A percentile compares a stretch with the other conserved stretches of the same genome.
phyloP scores from a whole-genome alignment of 768 basidiomycete species.

The Multifurca ochricompacta region DNA sequence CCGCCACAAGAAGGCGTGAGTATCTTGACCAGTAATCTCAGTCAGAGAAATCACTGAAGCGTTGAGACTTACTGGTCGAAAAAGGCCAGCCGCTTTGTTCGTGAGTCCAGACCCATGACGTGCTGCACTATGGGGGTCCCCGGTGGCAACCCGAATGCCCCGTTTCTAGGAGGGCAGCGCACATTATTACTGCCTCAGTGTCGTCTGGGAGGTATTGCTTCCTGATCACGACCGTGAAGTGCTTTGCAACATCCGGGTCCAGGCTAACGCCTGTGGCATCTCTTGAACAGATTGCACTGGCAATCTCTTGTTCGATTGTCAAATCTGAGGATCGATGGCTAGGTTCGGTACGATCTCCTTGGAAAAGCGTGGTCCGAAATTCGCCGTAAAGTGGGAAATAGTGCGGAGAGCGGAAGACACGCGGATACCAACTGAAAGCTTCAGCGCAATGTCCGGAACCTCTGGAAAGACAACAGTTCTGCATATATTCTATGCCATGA shows the following conservation, averaged over 20 bases:
- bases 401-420: slow-evolving; percentile 52
- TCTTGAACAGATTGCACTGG: slow-evolving; percentile 38
- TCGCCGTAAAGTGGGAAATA: slow-evolving; percentile 51
- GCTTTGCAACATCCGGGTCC: slow-evolving; percentile 42
- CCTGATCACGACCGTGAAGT: slow-evolving; percentile 44
- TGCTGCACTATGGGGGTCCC: slow-evolving; percentile 43
- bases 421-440: slow-evolving; percentile 47
- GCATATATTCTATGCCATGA: not conserved
- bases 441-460: slow-evolving; percentile 39
- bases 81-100: slow-evolving; percentile 39
- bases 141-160: slow-evolving; percentile 36
- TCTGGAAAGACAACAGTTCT: slow-evolving; percentile 42
- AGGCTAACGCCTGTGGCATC: slow-evolving; percentile 22
- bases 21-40: slow-evolving; percentile 31
- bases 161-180: slow-evolving; percentile 45
- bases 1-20: slow-evolving; percentile 41
- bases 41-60: not conserved
- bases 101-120: slow-evolving; percentile 38
- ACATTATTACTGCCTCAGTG: slow-evolving; percentile 40
- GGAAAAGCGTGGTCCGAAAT: slow-evolving; percentile 52
- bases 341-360: slow-evolving; percentile 41
- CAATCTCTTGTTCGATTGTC: slow-evolving; percentile 39
- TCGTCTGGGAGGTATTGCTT: slow-evolving; percentile 33
- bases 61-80: slow-evolving; percentile 35
- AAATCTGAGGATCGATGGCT: slow-evolving; percentile 36